Conservation (phyloP, 2,329 filamentous ascomycete genomes). For the Trichoderma cornu-damae region DNA sequence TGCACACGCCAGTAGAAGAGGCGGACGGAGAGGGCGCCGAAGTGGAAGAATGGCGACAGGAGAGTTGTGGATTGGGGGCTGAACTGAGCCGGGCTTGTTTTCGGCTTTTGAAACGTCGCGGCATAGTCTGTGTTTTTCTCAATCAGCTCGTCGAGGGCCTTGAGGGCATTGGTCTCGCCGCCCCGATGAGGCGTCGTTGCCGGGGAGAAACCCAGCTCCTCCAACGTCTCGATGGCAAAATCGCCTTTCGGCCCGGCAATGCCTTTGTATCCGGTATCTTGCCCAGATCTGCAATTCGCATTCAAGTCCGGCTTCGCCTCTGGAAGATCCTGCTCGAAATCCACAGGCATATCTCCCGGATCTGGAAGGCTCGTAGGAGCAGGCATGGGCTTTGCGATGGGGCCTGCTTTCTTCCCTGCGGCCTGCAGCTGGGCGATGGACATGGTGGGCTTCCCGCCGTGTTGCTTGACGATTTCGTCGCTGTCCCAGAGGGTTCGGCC, state of each 20-base stretch:
- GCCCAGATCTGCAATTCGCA: constrained; percentile 44
- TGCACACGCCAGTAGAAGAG: constrained; percentile 69
- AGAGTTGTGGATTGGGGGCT: constrained; percentile 68
- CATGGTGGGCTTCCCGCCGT: constrained; percentile 69
- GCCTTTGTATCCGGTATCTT: constrained; percentile 53
- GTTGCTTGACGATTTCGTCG: constrained; percentile 60
- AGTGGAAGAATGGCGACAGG: constrained; percentile 68
- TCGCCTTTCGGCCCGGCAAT: constrained; percentile 64
- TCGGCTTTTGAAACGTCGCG: constrained; percentile 70
- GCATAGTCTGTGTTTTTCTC: constrained; percentile 60
- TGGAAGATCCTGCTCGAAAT: constrained; percentile 53
- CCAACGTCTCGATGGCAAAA: constrained; percentile 65
- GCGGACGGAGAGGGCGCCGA: constrained; percentile 64
- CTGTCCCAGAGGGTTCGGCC: constrained; percentile 71
- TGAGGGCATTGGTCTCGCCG: constrained; percentile 62
- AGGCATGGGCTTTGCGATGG: constrained; percentile 56
- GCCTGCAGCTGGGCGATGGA: constrained; percentile 62
- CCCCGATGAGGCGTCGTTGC: constrained; percentile 64
- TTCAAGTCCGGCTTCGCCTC: constrained; percentile 56
- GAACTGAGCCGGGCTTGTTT: constrained; percentile 69
- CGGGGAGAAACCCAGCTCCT: constrained; percentile 62
- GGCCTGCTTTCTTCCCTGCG: constrained; percentile 58
- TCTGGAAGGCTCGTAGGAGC: constrained; percentile 56
- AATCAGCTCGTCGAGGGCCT: constrained; percentile 54
- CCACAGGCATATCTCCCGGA: constrained; percentile 57